Evolutionary conservation across 1,284 basidiomycete species (phyloP).

Genomic region (Cryptococcus floricola): DNA sequence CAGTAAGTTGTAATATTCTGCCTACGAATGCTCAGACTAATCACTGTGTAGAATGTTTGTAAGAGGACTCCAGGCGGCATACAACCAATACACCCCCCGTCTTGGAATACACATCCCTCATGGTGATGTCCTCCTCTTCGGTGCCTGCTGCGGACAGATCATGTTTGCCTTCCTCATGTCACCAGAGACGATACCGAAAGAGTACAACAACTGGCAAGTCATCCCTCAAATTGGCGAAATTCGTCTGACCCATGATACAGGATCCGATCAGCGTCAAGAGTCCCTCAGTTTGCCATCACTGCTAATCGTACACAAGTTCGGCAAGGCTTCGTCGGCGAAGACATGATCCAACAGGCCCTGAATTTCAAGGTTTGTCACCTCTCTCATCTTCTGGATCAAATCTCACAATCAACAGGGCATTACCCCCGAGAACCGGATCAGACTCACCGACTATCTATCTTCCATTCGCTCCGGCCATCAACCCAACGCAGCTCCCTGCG

Average conservation of each 20-base stretch:
- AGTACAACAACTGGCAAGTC: slow-evolving; percentile 69
- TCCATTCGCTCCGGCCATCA: neutral
- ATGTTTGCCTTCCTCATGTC: slow-evolving; percentile 76
- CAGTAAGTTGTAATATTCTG: slow-evolving; percentile 53
- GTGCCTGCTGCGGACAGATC: slow-evolving; percentile 81
- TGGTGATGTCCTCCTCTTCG: slow-evolving; percentile 79
- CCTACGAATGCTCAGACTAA: neutral
- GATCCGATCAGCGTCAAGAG: slow-evolving; percentile 64
- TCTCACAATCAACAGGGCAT: neutral
- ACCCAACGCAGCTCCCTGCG: slow-evolving; percentile 31
- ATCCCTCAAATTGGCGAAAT: neutral
- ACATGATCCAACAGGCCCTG: slow-evolving; percentile 58
- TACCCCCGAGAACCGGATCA: slow-evolving; percentile 1
- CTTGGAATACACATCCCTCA: slow-evolving; percentile 67
- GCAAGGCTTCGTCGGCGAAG: slow-evolving; percentile 57
- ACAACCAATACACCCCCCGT: slow-evolving; percentile 47
- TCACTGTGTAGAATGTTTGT: slow-evolving; percentile 43
- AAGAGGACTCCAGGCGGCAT: slow-evolving; percentile 50
- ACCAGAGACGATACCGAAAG: slow-evolving; percentile 75
- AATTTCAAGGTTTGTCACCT: slow-evolving; percentile 52
- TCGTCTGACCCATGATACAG: slow-evolving; percentile 30
- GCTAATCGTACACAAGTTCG: slow-evolving; percentile 64
- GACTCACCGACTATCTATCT: neutral
- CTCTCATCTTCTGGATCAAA: neutral
- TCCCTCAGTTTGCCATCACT: slow-evolving; percentile 58